Percentiles rank a stretch among this genome's conserved stretches.
Conservation (phyloP, 164 flowering plant genomes). For the Stephania yunnanensis region DNA sequence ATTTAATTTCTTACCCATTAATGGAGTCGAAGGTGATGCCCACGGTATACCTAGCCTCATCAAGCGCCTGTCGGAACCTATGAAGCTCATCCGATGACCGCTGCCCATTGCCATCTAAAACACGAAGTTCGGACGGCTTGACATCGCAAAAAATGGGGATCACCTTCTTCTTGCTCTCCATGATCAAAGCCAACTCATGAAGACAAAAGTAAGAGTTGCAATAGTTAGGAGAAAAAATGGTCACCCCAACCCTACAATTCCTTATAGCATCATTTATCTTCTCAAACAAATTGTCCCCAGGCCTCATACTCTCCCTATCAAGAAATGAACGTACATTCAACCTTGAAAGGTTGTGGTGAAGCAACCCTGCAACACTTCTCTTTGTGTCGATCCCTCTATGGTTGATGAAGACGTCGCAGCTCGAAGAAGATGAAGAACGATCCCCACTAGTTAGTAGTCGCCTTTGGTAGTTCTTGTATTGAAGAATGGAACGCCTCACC, state of each 20-base stretch:
- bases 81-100: constrained; percentile 26
- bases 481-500: background rate
- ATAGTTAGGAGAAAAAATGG: constrained; percentile 57
- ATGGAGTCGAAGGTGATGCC: constrained; percentile 53
- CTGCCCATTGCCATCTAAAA: constrained; percentile 18
- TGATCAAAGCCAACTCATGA: constrained; percentile 48
- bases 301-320: constrained; percentile 58
- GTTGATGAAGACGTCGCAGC: constrained; percentile 61
- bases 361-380: constrained; percentile 42
- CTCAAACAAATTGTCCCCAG: constrained; percentile 54
- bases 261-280: constrained; percentile 37
- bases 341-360: constrained; percentile 29
- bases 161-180: constrained; percentile 49
- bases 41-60: constrained; percentile 53
- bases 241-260: constrained; percentile 39
- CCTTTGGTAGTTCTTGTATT: background rate
- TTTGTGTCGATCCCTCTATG: constrained; percentile 63
- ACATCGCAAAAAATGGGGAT: constrained; percentile 61
- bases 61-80: constrained; percentile 42
- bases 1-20: constrained; percentile 32
- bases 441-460: too few species aligned
- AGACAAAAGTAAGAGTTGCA: constrained; percentile 65
- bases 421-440: background rate
- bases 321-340: constrained; percentile 36
- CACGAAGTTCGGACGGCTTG: constrained; percentile 54